phyloP scores from a whole-genome alignment of 1,139 yeast genomes.

The Geotrichum bryndzae region DNA sequence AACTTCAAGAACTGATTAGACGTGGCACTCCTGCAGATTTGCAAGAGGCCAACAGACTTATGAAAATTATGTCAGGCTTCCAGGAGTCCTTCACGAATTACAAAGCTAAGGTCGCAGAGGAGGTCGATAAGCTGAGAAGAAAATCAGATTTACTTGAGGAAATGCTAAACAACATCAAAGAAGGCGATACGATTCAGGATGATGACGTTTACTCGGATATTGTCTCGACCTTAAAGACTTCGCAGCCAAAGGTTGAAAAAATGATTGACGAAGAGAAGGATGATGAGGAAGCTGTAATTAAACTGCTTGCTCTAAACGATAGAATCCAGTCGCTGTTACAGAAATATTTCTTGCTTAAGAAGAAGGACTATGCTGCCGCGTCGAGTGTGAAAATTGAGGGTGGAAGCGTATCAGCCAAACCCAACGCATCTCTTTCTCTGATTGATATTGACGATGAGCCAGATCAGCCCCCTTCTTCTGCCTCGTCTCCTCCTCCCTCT shows the following conservation, averaged over 20 bases:
- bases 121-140: constrained; percentile 74
- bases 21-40: constrained; percentile 94
- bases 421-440: constrained; percentile 42
- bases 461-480: neutral
- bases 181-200: constrained; percentile 44
- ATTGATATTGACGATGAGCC: constrained; percentile 71
- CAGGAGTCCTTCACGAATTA: constrained; percentile 66
- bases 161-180: constrained; percentile 61
- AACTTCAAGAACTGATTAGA: constrained; percentile 88
- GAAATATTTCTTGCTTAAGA: constrained; percentile 60
- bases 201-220: constrained; percentile 65
- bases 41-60: constrained; percentile 90
- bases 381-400: constrained; percentile 45
- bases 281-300: constrained; percentile 56
- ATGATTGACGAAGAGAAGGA: constrained; percentile 69
- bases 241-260: constrained; percentile 82
- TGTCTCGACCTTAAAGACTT: constrained; percentile 69
- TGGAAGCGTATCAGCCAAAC: constrained; percentile 33
- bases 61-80: constrained; percentile 98
- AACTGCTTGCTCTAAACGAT: constrained; percentile 67
- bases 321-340: constrained; percentile 62
- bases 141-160: constrained; percentile 89
- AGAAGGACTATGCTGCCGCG: constrained; percentile 61
- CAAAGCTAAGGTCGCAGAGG: constrained; percentile 74
- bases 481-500: constrained; percentile 11